phyloP scores from a whole-genome alignment of 371 early-diverging fungal genomes.

The Actinomortierella wolfii region DNA sequence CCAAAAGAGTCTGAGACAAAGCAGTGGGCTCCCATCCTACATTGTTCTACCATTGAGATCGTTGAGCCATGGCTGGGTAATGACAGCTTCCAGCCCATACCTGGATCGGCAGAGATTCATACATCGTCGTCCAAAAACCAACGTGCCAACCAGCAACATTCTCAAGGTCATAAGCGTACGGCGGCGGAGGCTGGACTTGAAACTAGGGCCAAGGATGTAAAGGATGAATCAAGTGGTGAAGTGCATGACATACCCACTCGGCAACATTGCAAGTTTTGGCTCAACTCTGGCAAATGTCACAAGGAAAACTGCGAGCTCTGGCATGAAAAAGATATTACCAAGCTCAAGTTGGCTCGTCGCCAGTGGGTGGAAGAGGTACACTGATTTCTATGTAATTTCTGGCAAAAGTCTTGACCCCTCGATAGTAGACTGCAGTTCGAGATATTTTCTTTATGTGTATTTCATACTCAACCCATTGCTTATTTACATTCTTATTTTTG shows the following conservation, averaged over 20 bases:
- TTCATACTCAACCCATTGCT: neutral
- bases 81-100: slow-evolving; percentile 30
- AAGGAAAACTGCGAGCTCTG: slow-evolving; percentile 50
- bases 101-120: slow-evolving; percentile 17
- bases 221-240: slow-evolving; percentile 1
- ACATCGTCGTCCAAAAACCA: slow-evolving; percentile 11
- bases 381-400: too few relatives aligned
- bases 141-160: slow-evolving; percentile 35
- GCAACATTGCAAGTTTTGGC: slow-evolving; percentile 59
- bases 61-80: slow-evolving; percentile 34
- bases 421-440: too few relatives aligned
- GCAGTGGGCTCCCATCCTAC: slow-evolving; percentile 28
- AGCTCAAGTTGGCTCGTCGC: slow-evolving; percentile 28
- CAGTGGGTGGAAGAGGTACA: slow-evolving; percentile 56
- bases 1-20: neutral
- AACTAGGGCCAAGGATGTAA: slow-evolving; percentile 12
- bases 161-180: slow-evolving; percentile 19
- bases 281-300: slow-evolving; percentile 56
- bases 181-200: slow-evolving; percentile 18
- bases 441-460: too few relatives aligned
- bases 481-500: neutral
- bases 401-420: too few relatives aligned
- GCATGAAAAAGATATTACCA: slow-evolving; percentile 48
- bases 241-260: slow-evolving; percentile 5
- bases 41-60: slow-evolving; percentile 28